Conservation (phyloP, 2,329 filamentous ascomycete genomes). For the Fusarium subtropicale region DNA sequence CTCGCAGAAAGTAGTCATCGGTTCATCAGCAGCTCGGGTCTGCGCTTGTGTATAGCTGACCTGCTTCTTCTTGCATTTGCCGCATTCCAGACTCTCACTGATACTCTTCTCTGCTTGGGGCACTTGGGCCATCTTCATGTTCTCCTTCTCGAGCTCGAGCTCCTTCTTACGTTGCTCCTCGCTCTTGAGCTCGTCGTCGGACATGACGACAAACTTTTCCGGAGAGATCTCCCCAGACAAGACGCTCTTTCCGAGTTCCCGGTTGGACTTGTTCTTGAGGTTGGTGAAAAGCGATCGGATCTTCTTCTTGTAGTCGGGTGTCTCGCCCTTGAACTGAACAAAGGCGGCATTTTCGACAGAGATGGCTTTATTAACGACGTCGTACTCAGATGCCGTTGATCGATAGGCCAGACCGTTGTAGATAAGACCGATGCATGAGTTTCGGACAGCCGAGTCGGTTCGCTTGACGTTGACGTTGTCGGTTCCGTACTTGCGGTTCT, state of each 20-base stretch:
- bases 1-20: conserved; percentile 82
- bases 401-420: conserved; percentile 87
- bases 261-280: conserved; percentile 91
- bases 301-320: conserved; percentile 83
- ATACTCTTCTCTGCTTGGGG: conserved; percentile 92
- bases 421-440: conserved; percentile 89
- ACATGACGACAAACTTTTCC: conserved; percentile 84
- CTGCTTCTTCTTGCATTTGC: conserved; percentile 92
- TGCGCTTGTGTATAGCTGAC: conserved; percentile 97
- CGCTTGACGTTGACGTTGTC: conserved; percentile 83
- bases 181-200: conserved; percentile 90
- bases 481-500: conserved; percentile 84
- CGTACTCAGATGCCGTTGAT: conserved; percentile 76
- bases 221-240: conserved; percentile 78
- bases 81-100: conserved; percentile 86
- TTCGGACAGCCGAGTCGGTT: conserved; percentile 78
- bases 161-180: conserved; percentile 83
- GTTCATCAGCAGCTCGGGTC: conserved; percentile 94
- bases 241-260: conserved; percentile 79
- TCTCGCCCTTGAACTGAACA: conserved; percentile 75
- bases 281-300: conserved; percentile 94
- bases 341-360: conserved; percentile 87
- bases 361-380: conserved; percentile 78
- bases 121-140: conserved; percentile 97
- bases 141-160: conserved; percentile 82